Conservation (phyloP, 2,329 filamentous ascomycete species). For the Parastagonospora avenae region DNA sequence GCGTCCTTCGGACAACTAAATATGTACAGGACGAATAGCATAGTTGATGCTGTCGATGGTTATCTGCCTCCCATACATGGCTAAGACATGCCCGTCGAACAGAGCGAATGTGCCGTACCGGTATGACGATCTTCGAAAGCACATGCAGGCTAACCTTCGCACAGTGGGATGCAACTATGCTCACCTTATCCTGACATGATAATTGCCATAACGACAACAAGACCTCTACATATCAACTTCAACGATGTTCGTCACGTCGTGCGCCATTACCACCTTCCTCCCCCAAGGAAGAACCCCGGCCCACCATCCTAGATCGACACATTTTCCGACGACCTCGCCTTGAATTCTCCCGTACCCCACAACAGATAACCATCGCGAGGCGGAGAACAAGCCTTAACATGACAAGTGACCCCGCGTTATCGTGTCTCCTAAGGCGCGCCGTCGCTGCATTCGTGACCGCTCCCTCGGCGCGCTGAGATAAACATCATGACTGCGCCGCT, state of each 20-base stretch:
- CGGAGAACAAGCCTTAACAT: constrained; percentile 13
- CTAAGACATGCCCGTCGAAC: too few species aligned
- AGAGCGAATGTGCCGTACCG: too few species aligned
- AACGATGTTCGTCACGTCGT: neutral
- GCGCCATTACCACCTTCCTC: neutral
- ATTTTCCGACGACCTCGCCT: constrained; percentile 13
- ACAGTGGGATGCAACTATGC: too few species aligned
- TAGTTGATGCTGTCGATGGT: too few species aligned
- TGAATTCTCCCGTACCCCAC: constrained; percentile 21
- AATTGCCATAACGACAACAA: too few species aligned
- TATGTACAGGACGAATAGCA: too few species aligned
- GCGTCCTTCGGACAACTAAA: too few species aligned
- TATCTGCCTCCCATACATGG: too few species aligned
- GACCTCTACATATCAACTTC: too few species aligned
- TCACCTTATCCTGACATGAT: too few species aligned
- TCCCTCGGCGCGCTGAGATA: neutral
- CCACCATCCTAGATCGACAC: constrained; percentile 13
- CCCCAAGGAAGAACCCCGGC: constrained; percentile 7
- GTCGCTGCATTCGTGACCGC: neutral
- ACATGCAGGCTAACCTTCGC: too few species aligned
- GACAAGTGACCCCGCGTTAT: constrained; percentile 7
- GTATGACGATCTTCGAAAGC: too few species aligned
- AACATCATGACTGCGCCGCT: constrained; percentile 5
- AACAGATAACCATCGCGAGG: constrained; percentile 9
- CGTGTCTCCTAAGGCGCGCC: constrained; percentile 4